Evolutionary conservation across 2,329 filamentous ascomycete genomes (phyloP).

Genomic region (Beauveria sp.): DNA sequence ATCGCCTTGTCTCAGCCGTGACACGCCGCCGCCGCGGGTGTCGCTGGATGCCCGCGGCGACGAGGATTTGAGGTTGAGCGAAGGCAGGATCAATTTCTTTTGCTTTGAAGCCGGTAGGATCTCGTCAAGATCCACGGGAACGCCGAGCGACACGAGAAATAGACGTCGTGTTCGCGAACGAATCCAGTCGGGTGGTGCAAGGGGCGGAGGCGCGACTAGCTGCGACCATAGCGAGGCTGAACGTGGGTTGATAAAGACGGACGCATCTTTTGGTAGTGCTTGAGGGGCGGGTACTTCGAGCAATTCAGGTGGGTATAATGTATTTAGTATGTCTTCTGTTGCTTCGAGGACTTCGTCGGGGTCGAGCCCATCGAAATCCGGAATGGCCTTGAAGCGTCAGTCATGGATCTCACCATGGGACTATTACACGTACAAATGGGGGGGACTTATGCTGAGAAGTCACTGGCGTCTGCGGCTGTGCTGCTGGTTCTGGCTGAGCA

Average conservation of each 20-base stretch:
- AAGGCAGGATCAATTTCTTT: constrained; percentile 92
- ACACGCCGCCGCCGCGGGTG: constrained; percentile 34
- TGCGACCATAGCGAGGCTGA: constrained; percentile 94
- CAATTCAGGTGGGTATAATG: constrained; percentile 54
- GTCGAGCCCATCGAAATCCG: constrained; percentile 57
- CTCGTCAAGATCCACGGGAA: constrained; percentile 93
- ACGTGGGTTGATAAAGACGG: constrained; percentile 75
- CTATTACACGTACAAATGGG: constrained; percentile 35
- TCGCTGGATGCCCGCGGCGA: constrained; percentile 50
- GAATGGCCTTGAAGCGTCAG: constrained; percentile 45
- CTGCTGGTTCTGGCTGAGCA: constrained; percentile 35
- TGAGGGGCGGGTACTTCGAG: constrained; percentile 43
- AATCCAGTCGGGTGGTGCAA: constrained; percentile 97
- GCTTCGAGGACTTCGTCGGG: constrained; percentile 52
- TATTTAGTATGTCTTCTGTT: constrained; percentile 58
- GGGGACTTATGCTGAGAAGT: constrained; percentile 30
- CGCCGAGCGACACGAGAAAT: constrained; percentile 90
- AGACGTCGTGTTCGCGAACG: constrained; percentile 88
- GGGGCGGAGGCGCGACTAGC: constrained; percentile 84
- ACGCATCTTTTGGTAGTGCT: constrained; percentile 44
- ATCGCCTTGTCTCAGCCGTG: constrained; percentile 38
- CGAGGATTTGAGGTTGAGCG: constrained; percentile 59
- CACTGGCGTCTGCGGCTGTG: constrained; percentile 21
- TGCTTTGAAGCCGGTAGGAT: constrained; percentile 95
- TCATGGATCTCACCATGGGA: neutral